Base-by-base conservation (phyloP, 2,329 filamentous ascomycete genomes). In the Paracorniculantispora psalliotae region DNA sequence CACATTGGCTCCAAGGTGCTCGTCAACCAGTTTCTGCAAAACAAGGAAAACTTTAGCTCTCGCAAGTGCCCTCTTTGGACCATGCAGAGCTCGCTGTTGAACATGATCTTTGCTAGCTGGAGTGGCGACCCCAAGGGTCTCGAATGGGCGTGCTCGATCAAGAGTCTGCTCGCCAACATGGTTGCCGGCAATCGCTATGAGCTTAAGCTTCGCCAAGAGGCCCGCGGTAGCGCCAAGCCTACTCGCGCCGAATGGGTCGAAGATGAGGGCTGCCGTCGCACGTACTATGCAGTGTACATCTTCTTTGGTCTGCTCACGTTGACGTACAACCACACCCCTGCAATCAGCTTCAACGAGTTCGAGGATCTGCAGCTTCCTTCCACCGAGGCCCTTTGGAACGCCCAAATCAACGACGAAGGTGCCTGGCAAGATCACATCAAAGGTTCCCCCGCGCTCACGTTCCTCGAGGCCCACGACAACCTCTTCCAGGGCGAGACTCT, bases 71-170 rank as follows among this genome's bases (percentile, higher is more conserved):
- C 94, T 4, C 77, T 99, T 15, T 97, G 94, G 93, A 94, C 93
- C 50, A 97, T 97, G 91, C 94, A 99, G 73, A 91, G 91, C 72
- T 96, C 92, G 3, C 79, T 99, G 57, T 80, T 99, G 60, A 99
- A 99, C 80, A 97, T 97, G 94, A 88, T 97, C 65, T 97, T 99
- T 72, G 92, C 94, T 58, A 97, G 92, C 79, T 99, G 94, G 94
- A 97, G 94, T 72, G 94, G 94, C 68, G 94, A 97, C 69, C 89
- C 94, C 37, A 97, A 97, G 75, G 94, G 94, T 39, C 82, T 99
- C 2, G 94, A 99, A 74, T 99, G 94, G 94, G 92, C 94, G 37
- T 97, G 93, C 74, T 97, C 94, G 2, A 97, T 99, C 76, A 97
- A 97, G 83, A 96, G 92, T 79, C 81, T 97, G 41, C 84, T 99